A percentile compares a stretch with the other conserved stretches of the same genome.
Conservation (phyloP, 768 basidiomycete species). For the Boletales sp. region DNA sequence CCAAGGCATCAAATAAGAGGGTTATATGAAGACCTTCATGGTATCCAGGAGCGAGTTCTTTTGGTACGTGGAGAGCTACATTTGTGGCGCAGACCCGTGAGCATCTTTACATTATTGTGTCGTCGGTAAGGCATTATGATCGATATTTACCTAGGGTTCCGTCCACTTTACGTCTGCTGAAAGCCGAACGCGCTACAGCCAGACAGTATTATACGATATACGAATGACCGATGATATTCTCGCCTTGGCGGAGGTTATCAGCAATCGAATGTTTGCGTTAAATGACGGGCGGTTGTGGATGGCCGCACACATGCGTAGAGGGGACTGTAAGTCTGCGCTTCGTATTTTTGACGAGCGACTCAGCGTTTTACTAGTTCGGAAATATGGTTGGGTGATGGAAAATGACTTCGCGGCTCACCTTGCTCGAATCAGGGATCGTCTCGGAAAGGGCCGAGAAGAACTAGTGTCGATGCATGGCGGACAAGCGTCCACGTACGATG, state of each 20-base stretch:
- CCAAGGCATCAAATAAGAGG: conserved; percentile 34
- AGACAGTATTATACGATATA: conserved; percentile 31
- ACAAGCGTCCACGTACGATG: conserved; percentile 14
- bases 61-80: conserved; percentile 40
- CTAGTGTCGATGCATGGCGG: conserved; percentile 22
- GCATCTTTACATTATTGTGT: background rate
- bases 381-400: conserved; percentile 35
- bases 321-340: conserved; percentile 33
- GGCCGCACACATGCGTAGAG: conserved; percentile 44
- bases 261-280: conserved; percentile 28
- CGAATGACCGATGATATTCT: conserved; percentile 23
- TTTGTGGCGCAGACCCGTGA: conserved; percentile 36
- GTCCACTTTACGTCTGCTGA: conserved; percentile 32
- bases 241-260: conserved; percentile 29
- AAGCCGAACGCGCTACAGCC: conserved; percentile 25
- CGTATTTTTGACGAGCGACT: background rate
- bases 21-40: conserved; percentile 36
- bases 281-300: conserved; percentile 37
- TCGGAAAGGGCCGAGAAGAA: conserved; percentile 13
- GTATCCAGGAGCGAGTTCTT: conserved; percentile 34
- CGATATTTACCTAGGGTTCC: conserved; percentile 22
- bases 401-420: conserved; percentile 31
- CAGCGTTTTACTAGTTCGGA: conserved; percentile 19
- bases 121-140: background rate
- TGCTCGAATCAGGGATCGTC: conserved; percentile 26